Evolutionary conservation across 2,329 filamentous ascomycete species (phyloP).

Genomic region (Alternaria brassicicola): DNA sequence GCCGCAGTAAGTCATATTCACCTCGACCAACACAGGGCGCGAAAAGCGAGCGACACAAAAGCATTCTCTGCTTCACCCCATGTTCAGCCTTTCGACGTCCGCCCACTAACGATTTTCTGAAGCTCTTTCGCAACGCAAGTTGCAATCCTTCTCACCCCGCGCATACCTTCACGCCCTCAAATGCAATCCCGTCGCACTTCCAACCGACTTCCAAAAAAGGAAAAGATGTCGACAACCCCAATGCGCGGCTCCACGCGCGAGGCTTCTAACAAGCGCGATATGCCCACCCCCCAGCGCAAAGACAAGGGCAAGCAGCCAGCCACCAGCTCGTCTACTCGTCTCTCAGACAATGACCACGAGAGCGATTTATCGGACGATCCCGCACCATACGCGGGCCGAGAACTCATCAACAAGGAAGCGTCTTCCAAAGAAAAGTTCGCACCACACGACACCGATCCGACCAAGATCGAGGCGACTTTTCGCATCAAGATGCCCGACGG

Average conservation of each 20-base stretch:
- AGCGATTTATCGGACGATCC: slow-evolving; percentile 2
- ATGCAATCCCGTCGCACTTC: neutral
- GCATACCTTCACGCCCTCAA: neutral
- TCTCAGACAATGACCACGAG: neutral
- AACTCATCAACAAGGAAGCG: neutral
- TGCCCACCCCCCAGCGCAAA: neutral
- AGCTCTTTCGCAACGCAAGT: neutral
- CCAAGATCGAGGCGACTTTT: slow-evolving; percentile 1
- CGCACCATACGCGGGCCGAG: neutral
- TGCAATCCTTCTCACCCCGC: neutral
- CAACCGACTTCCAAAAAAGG: neutral
- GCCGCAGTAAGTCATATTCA: no score
- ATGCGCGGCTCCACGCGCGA: neutral
- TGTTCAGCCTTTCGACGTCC: neutral
- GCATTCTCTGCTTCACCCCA: neutral
- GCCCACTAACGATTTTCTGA: neutral
- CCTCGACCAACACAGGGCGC: no score
- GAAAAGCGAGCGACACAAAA: neutral
- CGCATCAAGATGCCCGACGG: neutral
- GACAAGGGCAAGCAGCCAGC: neutral
- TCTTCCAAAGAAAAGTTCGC: neutral
- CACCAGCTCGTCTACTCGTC: neutral
- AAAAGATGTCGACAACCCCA: neutral
- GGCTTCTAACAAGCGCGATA: neutral
- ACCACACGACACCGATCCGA: neutral